Base-by-base conservation (phyloP, 345 rosid genomes). In the Citrus cavaleriei region DNA sequence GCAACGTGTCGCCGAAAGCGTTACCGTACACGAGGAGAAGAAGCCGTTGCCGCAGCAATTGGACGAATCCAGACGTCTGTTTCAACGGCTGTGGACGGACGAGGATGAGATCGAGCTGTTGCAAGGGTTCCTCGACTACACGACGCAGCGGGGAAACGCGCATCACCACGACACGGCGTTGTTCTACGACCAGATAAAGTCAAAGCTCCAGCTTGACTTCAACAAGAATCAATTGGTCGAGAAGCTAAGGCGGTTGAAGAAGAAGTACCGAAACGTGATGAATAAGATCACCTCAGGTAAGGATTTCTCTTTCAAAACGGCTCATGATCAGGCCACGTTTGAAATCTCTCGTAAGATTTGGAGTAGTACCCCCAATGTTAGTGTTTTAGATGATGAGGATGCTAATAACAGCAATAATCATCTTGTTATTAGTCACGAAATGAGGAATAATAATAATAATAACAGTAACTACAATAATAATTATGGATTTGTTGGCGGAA, bases 71-170 rank as follows among this genome's bases (percentile, higher is more conserved):
- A 76, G 98, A 38, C 88, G 93, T 18, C 85, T 94, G 46, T 96
- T 96, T 75, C 99, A 96, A 81, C 88, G 99, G 72, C 81, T 96
- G 35, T 96, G 99, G 99, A 96, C 99, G 0, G 99, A 96, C 57
- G 99, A 94, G 70, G 99, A 96, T 88, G 99, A 96, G 91, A 96
- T 96, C 93, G 95, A 87, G 91, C 94, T 96, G 55, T 89, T 96
- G 22, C 97, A 91, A 81, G 99, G 99, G 12, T 96, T 96, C 64
- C 90, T 91, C 42, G 94, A 94, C 18, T 96, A 94, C 89, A 81
- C 92, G 58, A 61, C 91, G 46, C 86, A 84, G 68, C 90, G 91
- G 1, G 90, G 88, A 57, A 87, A 77, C 85, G 80, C 87, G 18
- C 90, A 87, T 77, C 99, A 93, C 65, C 89, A 90, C 10, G 99